Conservation (phyloP, 2,329 filamentous ascomycete species). For the Talaromyces pinophilus region DNA sequence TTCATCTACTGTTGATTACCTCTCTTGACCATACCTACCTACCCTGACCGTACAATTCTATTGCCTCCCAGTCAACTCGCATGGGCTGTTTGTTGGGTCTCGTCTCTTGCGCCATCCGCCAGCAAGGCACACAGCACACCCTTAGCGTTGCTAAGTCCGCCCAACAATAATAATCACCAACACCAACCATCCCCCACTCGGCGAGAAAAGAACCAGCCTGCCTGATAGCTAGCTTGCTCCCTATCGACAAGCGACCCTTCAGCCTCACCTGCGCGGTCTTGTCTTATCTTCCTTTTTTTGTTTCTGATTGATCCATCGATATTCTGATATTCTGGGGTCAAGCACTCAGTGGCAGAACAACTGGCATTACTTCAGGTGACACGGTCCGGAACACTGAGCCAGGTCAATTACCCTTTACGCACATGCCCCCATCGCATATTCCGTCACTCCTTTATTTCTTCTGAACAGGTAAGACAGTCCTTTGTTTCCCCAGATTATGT, state of each 20-base stretch:
- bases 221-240: not conserved
- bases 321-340: not conserved
- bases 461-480: slow-evolving; percentile 33
- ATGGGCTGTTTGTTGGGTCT: slow-evolving; percentile 13
- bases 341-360: not conserved
- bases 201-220: not conserved
- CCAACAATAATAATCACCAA: slow-evolving; percentile 9
- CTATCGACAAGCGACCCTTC: not conserved
- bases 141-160: not conserved
- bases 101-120: slow-evolving; percentile 22
- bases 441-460: slow-evolving; percentile 35
- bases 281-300: not conserved
- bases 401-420: slow-evolving; percentile 1
- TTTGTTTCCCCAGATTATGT: slow-evolving; percentile 4
- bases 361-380: slow-evolving; percentile 7
- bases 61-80: not conserved
- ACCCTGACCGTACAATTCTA: not conserved
- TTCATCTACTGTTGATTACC: not conserved
- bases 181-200: slow-evolving; percentile 14
- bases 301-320: not conserved
- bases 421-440: slow-evolving; percentile 24
- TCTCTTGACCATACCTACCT: not conserved
- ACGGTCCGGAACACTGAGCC: slow-evolving; percentile 4
- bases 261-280: not conserved
- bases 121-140: slow-evolving; percentile 22